These are phyloP conservation scores for Aspergillus coremiiformis DNA, from an alignment of 495 filamentous ascomycete species.

Conservation along the genomic window DNA sequence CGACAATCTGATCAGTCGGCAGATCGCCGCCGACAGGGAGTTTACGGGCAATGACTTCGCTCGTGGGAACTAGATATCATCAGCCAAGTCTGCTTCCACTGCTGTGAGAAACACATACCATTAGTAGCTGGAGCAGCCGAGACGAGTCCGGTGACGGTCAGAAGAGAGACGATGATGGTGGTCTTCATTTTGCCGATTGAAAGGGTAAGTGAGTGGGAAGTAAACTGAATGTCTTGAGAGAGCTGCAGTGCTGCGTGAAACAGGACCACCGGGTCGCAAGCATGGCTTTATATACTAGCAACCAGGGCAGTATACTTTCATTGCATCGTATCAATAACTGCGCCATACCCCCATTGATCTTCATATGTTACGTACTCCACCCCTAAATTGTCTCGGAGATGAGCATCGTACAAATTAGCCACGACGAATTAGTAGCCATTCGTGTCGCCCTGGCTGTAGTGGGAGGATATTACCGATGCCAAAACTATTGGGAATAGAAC, in stretches of 20 bases:
- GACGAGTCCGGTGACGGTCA: not conserved
- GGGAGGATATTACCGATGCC: no score
- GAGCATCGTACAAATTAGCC: not conserved
- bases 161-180: not conserved
- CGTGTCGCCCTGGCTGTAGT: not conserved
- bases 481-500: not conserved
- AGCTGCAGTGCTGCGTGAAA: not conserved
- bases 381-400: not conserved
- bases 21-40: not conserved
- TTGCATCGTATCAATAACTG: not conserved
- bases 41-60: not conserved
- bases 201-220: not conserved
- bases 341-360: not conserved
- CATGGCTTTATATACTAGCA: not conserved
- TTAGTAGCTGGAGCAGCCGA: not conserved
- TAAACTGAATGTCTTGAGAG: not conserved
- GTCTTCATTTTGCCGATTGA: not conserved
- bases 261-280: not conserved
- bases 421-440: not conserved
- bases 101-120: not conserved
- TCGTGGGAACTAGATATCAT: not conserved
- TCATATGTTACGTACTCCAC: not conserved
- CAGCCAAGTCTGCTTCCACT: not conserved
- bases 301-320: not conserved
- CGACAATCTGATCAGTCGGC: not conserved